Evolutionary conservation across 495 filamentous ascomycete genomes (phyloP).

Genomic region (Penicillium waksmanii): DNA sequence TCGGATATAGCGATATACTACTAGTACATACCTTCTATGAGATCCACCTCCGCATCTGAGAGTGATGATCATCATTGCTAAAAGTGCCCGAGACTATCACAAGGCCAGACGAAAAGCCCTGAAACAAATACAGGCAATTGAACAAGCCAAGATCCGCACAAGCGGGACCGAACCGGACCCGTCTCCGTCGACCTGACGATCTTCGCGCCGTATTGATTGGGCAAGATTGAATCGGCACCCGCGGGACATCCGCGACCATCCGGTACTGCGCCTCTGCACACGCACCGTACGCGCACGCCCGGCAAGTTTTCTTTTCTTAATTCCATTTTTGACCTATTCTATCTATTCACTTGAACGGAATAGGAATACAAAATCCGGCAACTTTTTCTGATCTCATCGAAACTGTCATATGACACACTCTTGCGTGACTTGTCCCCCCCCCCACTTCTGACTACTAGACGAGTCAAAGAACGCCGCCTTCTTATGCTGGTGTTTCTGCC

Average conservation of each 20-base stretch:
- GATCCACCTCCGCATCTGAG: too few species aligned
- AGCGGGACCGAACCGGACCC: slow-evolving; percentile 18
- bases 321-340: not conserved
- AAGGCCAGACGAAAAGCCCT: not conserved
- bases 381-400: slow-evolving; percentile 13
- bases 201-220: slow-evolving; percentile 15
- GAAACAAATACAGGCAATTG: too few species aligned
- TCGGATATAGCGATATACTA: too few species aligned
- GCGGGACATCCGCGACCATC: slow-evolving; percentile 29
- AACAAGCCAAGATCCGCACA: not conserved
- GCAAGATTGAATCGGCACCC: slow-evolving; percentile 23
- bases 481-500: slow-evolving; percentile 1
- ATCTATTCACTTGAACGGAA: slow-evolving; percentile 7
- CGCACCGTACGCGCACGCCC: slow-evolving; percentile 19
- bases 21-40: too few species aligned
- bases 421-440: not conserved
- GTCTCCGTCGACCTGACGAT: slow-evolving; percentile 26
- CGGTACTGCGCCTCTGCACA: slow-evolving; percentile 20
- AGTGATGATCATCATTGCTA: too few species aligned
- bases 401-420: slow-evolving; percentile 18
- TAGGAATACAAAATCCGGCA: slow-evolving; percentile 11
- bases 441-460: not conserved
- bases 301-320: not conserved
- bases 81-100: not conserved
- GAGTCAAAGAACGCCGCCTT: not conserved